Conservation (phyloP, 1,284 basidiomycete genomes). For the Ceratobasidium sp. region DNA sequence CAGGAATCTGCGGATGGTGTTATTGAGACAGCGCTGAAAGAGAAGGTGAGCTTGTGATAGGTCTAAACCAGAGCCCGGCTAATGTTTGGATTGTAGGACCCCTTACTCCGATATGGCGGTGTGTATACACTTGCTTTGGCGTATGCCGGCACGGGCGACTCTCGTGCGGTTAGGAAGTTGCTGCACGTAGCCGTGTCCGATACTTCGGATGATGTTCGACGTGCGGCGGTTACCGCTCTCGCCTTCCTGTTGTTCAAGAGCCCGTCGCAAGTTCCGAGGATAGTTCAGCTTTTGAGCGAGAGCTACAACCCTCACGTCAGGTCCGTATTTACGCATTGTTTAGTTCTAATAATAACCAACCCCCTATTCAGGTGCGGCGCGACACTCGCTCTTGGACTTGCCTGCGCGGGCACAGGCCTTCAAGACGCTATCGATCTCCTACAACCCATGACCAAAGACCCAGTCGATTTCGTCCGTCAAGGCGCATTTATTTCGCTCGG, state of each 20-base stretch:
- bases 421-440: conserved; percentile 93
- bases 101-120: conserved; percentile 94
- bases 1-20: conserved; percentile 90
- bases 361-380: conserved; percentile 75
- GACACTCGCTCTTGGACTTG: conserved; percentile 93
- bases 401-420: conserved; percentile 93
- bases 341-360: neutral
- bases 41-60: conserved; percentile 74
- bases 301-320: conserved; percentile 99
- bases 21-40: conserved; percentile 80
- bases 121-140: conserved; percentile 95
- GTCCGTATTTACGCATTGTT: neutral
- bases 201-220: conserved; percentile 94
- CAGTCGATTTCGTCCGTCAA: conserved; percentile 97
- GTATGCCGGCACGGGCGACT: conserved; percentile 95
- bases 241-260: conserved; percentile 97
- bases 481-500: conserved; percentile 96
- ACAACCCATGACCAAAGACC: conserved; percentile 96
- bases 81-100: conserved; percentile 72
- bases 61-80: neutral
- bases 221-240: conserved; percentile 93
- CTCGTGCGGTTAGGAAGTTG: conserved; percentile 89
- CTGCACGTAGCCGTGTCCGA: conserved; percentile 97
- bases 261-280: conserved; percentile 91
- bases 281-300: conserved; percentile 95